Evolutionary conservation across 495 filamentous ascomycete genomes (phyloP).

Genomic region (Lentithecium fluviatile): DNA sequence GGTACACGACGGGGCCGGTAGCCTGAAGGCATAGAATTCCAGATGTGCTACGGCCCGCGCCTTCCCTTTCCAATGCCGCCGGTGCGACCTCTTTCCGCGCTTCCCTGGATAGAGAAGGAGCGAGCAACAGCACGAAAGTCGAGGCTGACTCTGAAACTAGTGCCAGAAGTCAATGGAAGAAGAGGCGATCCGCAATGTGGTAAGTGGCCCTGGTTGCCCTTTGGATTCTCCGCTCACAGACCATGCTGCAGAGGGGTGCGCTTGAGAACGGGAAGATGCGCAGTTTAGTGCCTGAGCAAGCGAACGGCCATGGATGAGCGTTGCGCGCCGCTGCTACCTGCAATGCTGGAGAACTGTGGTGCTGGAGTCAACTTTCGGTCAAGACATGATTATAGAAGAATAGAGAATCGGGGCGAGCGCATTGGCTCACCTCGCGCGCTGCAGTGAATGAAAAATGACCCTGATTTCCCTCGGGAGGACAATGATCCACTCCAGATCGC

Average conservation of each 20-base stretch:
- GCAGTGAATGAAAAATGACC: no score
- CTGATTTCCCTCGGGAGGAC: no score
- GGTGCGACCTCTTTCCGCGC: background rate
- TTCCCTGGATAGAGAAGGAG: constrained; percentile 25
- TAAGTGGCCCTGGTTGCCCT: no score
- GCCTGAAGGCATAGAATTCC: background rate
- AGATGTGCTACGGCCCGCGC: background rate
- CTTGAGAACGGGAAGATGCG: constrained; percentile 57
- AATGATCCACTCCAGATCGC: background rate
- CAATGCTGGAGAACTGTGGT: no score
- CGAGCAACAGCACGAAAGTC: background rate
- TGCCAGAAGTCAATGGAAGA: constrained; percentile 65
- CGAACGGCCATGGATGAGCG: background rate
- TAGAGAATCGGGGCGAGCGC: no score
- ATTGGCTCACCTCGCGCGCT: no score
- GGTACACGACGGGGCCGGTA: background rate
- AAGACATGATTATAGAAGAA: no score
- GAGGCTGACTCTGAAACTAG: constrained; percentile 39
- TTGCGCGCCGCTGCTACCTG: background rate
- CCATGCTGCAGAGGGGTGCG: constrained; percentile 39
- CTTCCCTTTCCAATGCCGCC: constrained; percentile 8
- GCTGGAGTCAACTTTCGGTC: no score
- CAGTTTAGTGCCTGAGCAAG: constrained; percentile 60
- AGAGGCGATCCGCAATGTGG: constrained; percentile 62
- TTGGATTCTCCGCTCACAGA: no score